Evolutionary conservation across 2,329 filamentous ascomycete species (phyloP), one percentile per base, ranked within the genome.

Genomic region (Nigrospora sphaerica): DNA sequence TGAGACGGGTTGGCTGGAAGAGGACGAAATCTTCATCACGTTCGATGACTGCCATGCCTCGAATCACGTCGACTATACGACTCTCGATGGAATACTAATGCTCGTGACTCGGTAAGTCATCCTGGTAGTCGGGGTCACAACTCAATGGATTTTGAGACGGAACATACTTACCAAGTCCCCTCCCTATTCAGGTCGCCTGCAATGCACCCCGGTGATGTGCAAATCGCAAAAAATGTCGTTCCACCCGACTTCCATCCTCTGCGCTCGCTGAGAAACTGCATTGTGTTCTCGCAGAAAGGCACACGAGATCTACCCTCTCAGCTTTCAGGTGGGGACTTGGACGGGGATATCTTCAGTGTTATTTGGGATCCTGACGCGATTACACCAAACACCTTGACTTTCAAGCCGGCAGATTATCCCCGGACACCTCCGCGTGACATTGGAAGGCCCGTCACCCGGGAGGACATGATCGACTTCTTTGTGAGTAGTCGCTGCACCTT

Each of bases 381-480:
- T 2, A 57, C 5, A 55, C 48, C 28, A 36, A 54, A 12, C 18
- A 13, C n/a, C 13, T 37, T 45, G 0, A 69, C 65, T 0, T 79
- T 72, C n/a, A 0, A 3, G 1, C 79, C 89, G 0, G 88, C 88
- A 0, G 80, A 89, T 51, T 95, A 95, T 54, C 75, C 80, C 3
- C 73, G 79, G 1, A 70, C 78, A 0, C 14, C 53, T 0, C 78
- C 85, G 0, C 49, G 72, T 0, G 71, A 83, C 41, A 74, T 95
- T n/a, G 71, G 74, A 9, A 72, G 85, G 1, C 51, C 65, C 0
- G 85, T 95, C 0, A 64, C 63, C 2, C 62, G 64, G 2, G 61
- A 76, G 1, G 88, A 95, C 54, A 93, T 95, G 68, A 81, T 81
- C 0, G 71, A 85, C 12, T 93, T 92, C 63, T 93, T 95, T 52